Conservation (phyloP, 1,284 basidiomycete species). For the Trichosporon sp. region DNA sequence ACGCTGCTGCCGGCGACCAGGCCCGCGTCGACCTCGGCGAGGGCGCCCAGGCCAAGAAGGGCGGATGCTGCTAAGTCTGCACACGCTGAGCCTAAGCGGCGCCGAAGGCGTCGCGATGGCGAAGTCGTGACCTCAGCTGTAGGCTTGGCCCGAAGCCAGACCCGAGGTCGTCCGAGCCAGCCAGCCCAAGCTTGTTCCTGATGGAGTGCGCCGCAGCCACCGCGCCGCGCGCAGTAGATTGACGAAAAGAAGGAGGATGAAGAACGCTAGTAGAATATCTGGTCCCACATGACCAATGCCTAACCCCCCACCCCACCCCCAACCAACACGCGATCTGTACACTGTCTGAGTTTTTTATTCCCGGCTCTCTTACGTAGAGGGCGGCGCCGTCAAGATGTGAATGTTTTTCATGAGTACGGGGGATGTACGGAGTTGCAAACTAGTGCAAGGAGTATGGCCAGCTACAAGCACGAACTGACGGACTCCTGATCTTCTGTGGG, state of each 20-base stretch:
- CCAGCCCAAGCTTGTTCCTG: not conserved
- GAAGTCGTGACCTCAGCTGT: too few relatives aligned
- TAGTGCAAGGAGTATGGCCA: too few relatives aligned
- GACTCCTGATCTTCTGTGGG: too few relatives aligned
- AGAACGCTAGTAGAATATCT: constrained; percentile 10
- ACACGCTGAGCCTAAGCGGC: not conserved
- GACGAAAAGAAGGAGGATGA: not conserved
- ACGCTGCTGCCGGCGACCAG: constrained; percentile 61
- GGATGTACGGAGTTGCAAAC: too few relatives aligned
- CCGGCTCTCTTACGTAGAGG: not conserved
- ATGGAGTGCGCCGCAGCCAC: not conserved
- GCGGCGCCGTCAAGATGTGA: constrained; percentile 13
- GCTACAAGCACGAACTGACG: too few relatives aligned
- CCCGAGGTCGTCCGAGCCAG: too few relatives aligned
- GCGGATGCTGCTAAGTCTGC: constrained; percentile 48
- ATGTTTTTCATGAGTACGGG: constrained; percentile 12
- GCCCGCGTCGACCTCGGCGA: constrained; percentile 75
- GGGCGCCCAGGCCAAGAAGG: constrained; percentile 56
- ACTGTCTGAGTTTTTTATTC: constrained; percentile 18
- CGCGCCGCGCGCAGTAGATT: not conserved
- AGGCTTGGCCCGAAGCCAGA: too few relatives aligned
- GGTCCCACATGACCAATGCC: not conserved
- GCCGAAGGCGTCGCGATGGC: too few relatives aligned
- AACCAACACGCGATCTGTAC: not conserved
- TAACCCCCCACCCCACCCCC: not conserved